phyloP scores from a whole-genome alignment of 2,329 filamentous ascomycete species.

The Capronia epimyces region DNA sequence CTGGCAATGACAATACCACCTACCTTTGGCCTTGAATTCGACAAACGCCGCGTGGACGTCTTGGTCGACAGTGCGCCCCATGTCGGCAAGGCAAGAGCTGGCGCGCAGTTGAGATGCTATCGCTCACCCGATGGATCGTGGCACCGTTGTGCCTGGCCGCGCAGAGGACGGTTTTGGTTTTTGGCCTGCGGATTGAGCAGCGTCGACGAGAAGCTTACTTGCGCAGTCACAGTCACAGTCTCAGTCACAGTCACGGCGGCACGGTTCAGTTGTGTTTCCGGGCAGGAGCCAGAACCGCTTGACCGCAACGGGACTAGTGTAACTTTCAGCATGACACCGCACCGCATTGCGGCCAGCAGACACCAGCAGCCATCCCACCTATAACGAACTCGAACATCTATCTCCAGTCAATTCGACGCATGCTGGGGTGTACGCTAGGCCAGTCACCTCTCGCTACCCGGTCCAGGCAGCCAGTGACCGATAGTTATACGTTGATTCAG shows the following conservation, averaged over 20 bases:
- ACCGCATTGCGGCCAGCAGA: not conserved
- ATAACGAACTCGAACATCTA: not conserved
- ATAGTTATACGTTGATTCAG: constrained; percentile 1
- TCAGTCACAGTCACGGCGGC: not conserved
- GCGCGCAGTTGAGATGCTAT: not conserved
- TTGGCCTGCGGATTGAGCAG: not conserved
- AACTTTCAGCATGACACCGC: not conserved
- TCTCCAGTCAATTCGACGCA: not conserved
- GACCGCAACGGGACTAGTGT: constrained; percentile 2
- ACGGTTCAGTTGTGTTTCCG: not conserved
- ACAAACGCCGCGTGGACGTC: constrained; percentile 50
- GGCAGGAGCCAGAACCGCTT: constrained; percentile 1
- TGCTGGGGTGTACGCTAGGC: constrained; percentile 4
- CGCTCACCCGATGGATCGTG: not conserved
- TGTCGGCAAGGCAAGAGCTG: constrained; percentile 27
- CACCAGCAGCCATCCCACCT: not conserved
- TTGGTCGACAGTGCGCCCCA: constrained; percentile 50
- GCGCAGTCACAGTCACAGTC: not conserved
- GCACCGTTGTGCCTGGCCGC: not conserved
- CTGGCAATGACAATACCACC: constrained; percentile 26
- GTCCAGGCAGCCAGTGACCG: not conserved
- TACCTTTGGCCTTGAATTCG: constrained; percentile 49
- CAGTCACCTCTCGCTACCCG: not conserved
- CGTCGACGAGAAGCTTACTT: not conserved
- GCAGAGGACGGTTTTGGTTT: not conserved